Base-by-base conservation (phyloP, 2,329 filamentous ascomycete genomes). In the Diaporthe vexans region DNA sequence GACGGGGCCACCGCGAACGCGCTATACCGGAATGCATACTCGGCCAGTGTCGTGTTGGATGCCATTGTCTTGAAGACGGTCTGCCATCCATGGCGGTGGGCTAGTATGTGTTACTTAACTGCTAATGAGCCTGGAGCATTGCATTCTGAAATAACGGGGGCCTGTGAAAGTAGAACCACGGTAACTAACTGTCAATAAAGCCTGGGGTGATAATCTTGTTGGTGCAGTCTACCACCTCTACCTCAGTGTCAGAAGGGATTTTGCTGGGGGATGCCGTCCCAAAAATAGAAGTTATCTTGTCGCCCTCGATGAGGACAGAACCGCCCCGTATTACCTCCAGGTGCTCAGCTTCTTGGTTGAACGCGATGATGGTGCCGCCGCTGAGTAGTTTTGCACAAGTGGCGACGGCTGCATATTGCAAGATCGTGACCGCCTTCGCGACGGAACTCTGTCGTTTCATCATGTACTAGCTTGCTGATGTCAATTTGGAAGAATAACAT, bases 81-180 rank as follows among this genome's bases (percentile, higher is more conserved):
- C 77, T 91, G 88, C 89, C 89, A 90, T 0, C 85, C 84, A 75
- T 90, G 87, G 3, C 85, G 85, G 76, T 91, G 89, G 0, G 88
- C 29, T 33, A 33, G 29, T 33, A 33, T 33, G 29, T 33, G 29
- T 33, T 33, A 33, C 29, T 33, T 5, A 33, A 33, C 7, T 33
- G 29, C 29, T 33, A 33, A 33, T 33, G 29, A 33, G 6, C 4
- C 29, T 33, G 29, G 7, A 33, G 29, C 6, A 33, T 33, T 33
- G 29, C 29, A 33, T 33, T 33, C 29, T 33, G 29, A 6, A 33
- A 33, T 5, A 33, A 5, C 4, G 29, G 29, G 29, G 29, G 4
- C 29, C 7, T 5, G 4, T 5, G 6, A 33, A 33, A 33, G 6
- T 33, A 33, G 29, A 33, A 33, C 29, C 29, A 33, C 7, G 29